Percentiles rank a stretch among this genome's conserved stretches.
Conservation (phyloP, 768 basidiomycete genomes). For the Tricholoma flavovirens region DNA sequence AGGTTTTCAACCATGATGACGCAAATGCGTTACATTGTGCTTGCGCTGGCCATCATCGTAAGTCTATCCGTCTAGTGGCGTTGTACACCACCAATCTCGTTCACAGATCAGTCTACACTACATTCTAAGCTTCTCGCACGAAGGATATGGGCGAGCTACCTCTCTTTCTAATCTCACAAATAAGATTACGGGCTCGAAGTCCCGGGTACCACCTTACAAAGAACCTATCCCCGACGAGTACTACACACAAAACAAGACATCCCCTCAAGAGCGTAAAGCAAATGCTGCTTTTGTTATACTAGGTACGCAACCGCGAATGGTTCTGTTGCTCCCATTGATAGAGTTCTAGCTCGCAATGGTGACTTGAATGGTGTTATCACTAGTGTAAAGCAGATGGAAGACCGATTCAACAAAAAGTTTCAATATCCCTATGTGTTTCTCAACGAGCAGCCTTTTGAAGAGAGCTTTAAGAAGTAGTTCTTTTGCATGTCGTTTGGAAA, state of each 20-base stretch:
- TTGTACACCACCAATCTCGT: not conserved
- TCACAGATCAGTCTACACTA: constrained; percentile 52
- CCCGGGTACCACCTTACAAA: constrained; percentile 42
- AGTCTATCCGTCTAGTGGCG: constrained; percentile 11
- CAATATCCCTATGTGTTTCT: constrained; percentile 83
- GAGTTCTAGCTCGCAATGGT: constrained; percentile 46
- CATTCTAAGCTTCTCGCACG: constrained; percentile 60
- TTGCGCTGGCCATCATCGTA: constrained; percentile 44
- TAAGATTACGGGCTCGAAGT: constrained; percentile 22
- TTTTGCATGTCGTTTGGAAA: not conserved
- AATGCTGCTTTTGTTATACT: constrained; percentile 84
- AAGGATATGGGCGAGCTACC: constrained; percentile 56
- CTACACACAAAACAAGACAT: constrained; percentile 36
- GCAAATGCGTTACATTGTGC: constrained; percentile 47
- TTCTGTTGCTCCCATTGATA: not conserved
- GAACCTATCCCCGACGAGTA: constrained; percentile 57
- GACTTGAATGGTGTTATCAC: constrained; percentile 55
- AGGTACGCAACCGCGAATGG: constrained; percentile 24
- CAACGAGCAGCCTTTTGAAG: constrained; percentile 73
- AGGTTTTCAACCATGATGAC: constrained; percentile 57
- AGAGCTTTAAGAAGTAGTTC: constrained; percentile 59
- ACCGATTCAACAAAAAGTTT: constrained; percentile 85
- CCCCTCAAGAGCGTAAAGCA: constrained; percentile 51
- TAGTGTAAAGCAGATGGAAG: constrained; percentile 76
- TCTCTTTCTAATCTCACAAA: constrained; percentile 42